A percentile compares a stretch with the other conserved stretches of the same genome.
Conservation (phyloP, 805 yeast species). For the Maudiozyma bulderi region DNA sequence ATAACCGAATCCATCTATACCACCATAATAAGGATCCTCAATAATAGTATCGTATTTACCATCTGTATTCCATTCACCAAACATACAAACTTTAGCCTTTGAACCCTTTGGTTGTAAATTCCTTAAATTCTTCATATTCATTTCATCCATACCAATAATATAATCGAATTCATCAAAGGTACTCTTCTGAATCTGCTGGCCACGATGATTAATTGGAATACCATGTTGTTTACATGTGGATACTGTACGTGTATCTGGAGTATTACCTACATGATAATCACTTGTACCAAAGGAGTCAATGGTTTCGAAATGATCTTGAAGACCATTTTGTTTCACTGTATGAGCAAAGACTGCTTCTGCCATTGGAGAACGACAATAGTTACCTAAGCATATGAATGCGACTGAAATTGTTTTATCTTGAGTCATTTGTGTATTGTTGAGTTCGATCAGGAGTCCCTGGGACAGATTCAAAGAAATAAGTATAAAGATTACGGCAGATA, state of each 20-base stretch:
- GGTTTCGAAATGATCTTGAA: slow-evolving; percentile 33
- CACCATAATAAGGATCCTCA: slow-evolving; percentile 92
- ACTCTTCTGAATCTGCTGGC: slow-evolving; percentile 51
- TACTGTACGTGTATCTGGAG: slow-evolving; percentile 69
- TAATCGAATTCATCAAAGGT: slow-evolving; percentile 57
- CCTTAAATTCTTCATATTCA: slow-evolving; percentile 43
- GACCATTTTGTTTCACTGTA: slow-evolving; percentile 42
- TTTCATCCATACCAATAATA: slow-evolving; percentile 61
- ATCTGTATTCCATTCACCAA: slow-evolving; percentile 74
- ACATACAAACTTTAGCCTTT: slow-evolving; percentile 39
- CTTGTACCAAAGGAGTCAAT: slow-evolving; percentile 89
- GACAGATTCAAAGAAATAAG: too few relatives aligned
- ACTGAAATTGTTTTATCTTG: slow-evolving; percentile 38
- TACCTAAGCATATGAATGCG: slow-evolving; percentile 87
- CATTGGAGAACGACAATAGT: slow-evolving; percentile 94
- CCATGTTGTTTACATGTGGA: slow-evolving; percentile 60
- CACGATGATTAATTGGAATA: slow-evolving; percentile 64
- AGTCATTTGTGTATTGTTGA: slow-evolving; percentile 6
- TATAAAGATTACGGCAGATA: too few relatives aligned
- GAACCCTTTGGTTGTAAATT: slow-evolving; percentile 42
- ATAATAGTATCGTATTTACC: slow-evolving; percentile 45
- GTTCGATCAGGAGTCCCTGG: too few relatives aligned
- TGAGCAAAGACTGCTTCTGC: slow-evolving; percentile 86
- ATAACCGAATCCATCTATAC: slow-evolving; percentile 67
- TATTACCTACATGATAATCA: slow-evolving; percentile 73